Base-by-base conservation (phyloP, 2,329 filamentous ascomycete genomes). In the Aureobasidium sp. region DNA sequence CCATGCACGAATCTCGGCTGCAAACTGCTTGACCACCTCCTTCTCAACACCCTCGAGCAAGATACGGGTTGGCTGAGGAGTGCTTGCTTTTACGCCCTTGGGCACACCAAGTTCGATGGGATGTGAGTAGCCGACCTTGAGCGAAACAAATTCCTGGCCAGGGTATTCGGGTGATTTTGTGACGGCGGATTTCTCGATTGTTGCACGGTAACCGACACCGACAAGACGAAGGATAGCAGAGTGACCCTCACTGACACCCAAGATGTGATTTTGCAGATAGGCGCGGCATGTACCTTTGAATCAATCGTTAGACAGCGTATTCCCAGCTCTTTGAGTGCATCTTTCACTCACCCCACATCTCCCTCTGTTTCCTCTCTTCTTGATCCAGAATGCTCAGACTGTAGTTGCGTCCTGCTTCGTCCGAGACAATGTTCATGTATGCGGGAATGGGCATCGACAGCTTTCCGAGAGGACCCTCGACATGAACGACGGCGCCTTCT, bases 81-180 rank as follows among this genome's bases (percentile, higher is more conserved):
- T 87, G 70, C 84, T 91, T 16, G 90, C 93, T 66, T 80, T 90
- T 39, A 98, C 83, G 22, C 90, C 90, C 61, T 77, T 64, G 1
- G 93, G 93, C 42, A 97, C 82, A 3, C 83, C 83, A 66, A 96
- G 77, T 71, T 98, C 91, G 59, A 98, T 88, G 0, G 91, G 87
- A 76, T 98, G 93, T 58, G 91, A 95, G 73, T 90, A 98, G 55
- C 93, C 93, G 53, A 98, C 87, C 78, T 97, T 97, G 60, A 98
- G 75, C 58, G 86, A 89, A 37, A 98, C 84, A 63, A 95, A 95
- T 67, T 89, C 80, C 71, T 96, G 90, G 37, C 86, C 90, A 0
- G 82, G 81, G 66, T 84, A 96, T 65, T 83, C 77, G 56, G 86
- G 70, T 42, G 70, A 57, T 40, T 78, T 83, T 56, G 85, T 88